Evolutionary conservation across 768 basidiomycete genomes (phyloP), one percentile per base, ranked within the genome.

Genomic region (Gyrodon lividus): DNA sequence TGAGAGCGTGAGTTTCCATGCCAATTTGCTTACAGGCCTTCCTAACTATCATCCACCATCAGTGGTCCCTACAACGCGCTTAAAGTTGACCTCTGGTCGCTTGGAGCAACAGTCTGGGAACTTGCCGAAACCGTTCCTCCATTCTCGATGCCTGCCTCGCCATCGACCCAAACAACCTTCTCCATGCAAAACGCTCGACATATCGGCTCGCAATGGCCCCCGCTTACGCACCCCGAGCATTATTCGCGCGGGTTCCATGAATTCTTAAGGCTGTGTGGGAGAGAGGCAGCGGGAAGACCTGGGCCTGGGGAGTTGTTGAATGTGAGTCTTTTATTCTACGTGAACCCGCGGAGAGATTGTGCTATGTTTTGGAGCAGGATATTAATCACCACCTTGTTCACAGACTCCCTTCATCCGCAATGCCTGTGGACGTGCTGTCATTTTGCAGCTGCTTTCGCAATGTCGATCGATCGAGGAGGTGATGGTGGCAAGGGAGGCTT

Each of bases 51-150:
- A 16, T 50, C 33, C 50, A 20, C 28, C 34, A n/a, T 41, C 38
- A 87, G 85, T 45, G 83, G 85, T 10, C 72, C 83, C 0, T 91
- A 92, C 59, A 76, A 92, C 59, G 79, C 83, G 1, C 76, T 89
- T 38, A 84, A 85, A 64, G 81, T 89, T 41, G 89, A 92, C 53
- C 74, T 86, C 0, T 92, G 88, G 88, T 89, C 88, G 0, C 72
- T 90, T 6, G 89, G 89, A 2, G 89, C 89, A 0, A 92, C 89
- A 0, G 77, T 88, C 0, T 91, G 89, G 89, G 89, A 92, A 62
- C 77, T 87, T 69, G 86, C 86, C 1, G 79, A 92, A 62, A 80
- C 83, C 6, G 74, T 80, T 46, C 89, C 89, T 5, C 89, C 89
- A 0, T 92, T 91, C 62, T 74, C 78, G 4, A 77, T 81, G 40